Base-by-base conservation (phyloP, 2,329 filamentous ascomycete genomes). In the Hypoxylon sp. region DNA sequence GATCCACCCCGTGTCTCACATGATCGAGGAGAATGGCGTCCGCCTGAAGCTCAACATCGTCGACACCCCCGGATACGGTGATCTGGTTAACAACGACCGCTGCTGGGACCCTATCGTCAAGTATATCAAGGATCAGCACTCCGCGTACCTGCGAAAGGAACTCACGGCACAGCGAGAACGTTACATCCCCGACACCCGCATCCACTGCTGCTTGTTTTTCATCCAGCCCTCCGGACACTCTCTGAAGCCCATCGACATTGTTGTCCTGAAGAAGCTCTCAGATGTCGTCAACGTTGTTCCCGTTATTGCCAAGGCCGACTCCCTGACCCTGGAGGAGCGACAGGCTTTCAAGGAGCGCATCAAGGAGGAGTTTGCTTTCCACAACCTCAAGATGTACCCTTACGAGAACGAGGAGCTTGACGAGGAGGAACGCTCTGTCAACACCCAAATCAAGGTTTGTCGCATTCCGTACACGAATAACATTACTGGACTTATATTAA, bases 91-190 rank as follows among this genome's bases (percentile, higher is more conserved):
- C 87, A 99, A 99, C 79, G 95, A 99, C 82, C 90, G 95, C 85
- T 99, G 95, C 88, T 99, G 95, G 95, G 95, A 99, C 75, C 95
- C 95, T 64, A 99, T 99, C 77, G 94, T 99, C 84, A 99, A 99
- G 84, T 99, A 99, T 81, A 99, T 99, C 86, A 99, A 99, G 86
- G 95, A 99, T 80, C 95, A 99, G 83, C 95, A 99, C 84, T 97
- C 92, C 49, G 94, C 95, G 72, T 99, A 98, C 82, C 88, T 99
- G 70, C 91, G 95, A 79, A 99, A 99, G 86, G 95, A 99, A 80
- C 92, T 99, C 73, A 98, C 95, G 53, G 95, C 95, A 69, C 95
- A 99, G 84, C 91, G 95, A 80, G 95, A 99, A 81, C 90, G 95
- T 73, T 99, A 99, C 79, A 97, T 99, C 69, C 94, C 97, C 82